Evolutionary conservation across 1,139 yeast genomes (phyloP).

Genomic region (Saccharomyces hybrid): DNA sequence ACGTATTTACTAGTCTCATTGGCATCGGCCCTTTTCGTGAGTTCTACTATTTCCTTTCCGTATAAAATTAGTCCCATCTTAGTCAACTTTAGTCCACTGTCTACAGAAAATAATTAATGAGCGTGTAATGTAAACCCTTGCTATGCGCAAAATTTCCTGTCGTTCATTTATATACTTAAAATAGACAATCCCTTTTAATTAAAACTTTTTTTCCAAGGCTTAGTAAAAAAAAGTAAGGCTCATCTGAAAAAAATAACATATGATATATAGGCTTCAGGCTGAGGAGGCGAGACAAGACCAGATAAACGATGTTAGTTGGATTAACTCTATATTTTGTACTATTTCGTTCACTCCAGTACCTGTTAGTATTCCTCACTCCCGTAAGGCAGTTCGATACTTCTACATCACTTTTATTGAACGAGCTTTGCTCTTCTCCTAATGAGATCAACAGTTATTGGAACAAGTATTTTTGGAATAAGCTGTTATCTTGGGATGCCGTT

Average conservation of each 20-base stretch:
- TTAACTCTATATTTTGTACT: constrained; percentile 27
- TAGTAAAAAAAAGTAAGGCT: too few species aligned
- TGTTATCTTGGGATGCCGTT: constrained; percentile 81
- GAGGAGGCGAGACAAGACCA: not conserved
- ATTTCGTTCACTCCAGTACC: constrained; percentile 36
- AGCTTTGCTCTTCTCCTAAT: constrained; percentile 3
- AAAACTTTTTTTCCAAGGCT: not conserved
- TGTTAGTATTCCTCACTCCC: constrained; percentile 37
- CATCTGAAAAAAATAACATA: not conserved
- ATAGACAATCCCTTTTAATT: not conserved
- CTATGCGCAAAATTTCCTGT: not conserved
- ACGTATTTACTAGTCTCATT: not conserved
- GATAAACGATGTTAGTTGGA: not conserved
- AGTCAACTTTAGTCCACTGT: not conserved
- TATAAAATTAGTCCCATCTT: not conserved
- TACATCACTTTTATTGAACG: constrained; percentile 32
- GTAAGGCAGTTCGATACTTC: constrained; percentile 44
- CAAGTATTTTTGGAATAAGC: constrained; percentile 37
- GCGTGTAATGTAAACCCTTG: not conserved
- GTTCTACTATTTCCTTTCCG: not conserved
- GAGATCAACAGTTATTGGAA: constrained; percentile 13
- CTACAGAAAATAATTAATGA: not conserved
- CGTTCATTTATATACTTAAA: not conserved
- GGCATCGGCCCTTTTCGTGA: not conserved
- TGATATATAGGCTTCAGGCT: not conserved